Conservation (phyloP, 78 protist genomes). For the Dictyostelium discoideum region dicty_2.7 NC_007088.5:1022501-1023000, state of each 20-base stretch:
- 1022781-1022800: conserved; percentile 5
- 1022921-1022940: not conserved
- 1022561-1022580: conserved; percentile 14
- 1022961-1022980: not conserved
- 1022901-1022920: not conserved
- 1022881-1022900: not conserved
- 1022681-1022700: not conserved
- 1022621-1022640: not conserved
- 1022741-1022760: not conserved
- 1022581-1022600: not conserved
- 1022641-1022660: too few species aligned
- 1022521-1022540: not conserved
- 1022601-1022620: not conserved
- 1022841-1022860: conserved; percentile 16
- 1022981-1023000: not conserved
- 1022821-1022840: not conserved
- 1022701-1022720: not conserved
- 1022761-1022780: not conserved
- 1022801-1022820: conserved; percentile 44
- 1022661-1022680: too few species aligned
- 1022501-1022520: not conserved
- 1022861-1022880: not conserved
- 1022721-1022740: not conserved
- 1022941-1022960: not conserved
- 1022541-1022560: conserved; percentile 7